Base-by-base conservation (phyloP, 1,139 yeast genomes). In the Debaryomycetaceae sp. region DNA sequence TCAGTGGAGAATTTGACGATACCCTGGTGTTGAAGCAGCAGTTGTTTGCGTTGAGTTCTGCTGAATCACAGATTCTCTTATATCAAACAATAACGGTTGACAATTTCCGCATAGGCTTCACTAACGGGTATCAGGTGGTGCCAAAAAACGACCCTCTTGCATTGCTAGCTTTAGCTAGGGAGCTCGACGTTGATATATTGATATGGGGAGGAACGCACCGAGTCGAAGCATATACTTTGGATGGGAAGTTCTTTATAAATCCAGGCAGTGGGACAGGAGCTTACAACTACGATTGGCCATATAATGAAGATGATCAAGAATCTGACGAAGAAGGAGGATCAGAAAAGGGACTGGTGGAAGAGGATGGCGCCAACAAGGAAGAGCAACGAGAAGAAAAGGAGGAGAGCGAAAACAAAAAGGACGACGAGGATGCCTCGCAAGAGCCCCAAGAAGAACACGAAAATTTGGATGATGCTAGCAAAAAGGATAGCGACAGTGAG, bases 211-310 rank as follows among this genome's bases (percentile, higher is more conserved):
- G 96, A 0, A 83, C 96, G 2, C 96, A 88, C 59, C 79, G 81
- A 47, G 95, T 88, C 6, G 98, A 92, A 56, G 96, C 97, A 0
- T 92, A 88, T 55, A 87, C 94, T 8, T 68, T 91, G 45, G 98
- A 89, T 50, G 95, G 95, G 22, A 88, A 87, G 64, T 88, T 91
- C 61, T 92, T 92, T 55, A 75, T 92, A 18, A 91, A 88, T 58
- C 98, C 98, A 0, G 98, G 98, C 0, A 85, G 95, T 56, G 95
- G 95, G 34, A 89, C 98, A 0, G 98, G 98, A 11, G 96, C 97
- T 0, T 79, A 76, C 51, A 75, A 75, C 36, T 74, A 81, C 38
- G 68, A 63, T 38, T 65, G 73, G 73, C 69, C 65, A 3, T 71
- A 66, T 17, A 51, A 52, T 8, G 65, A 59, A 5, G 71, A 63